Percentiles rank a stretch among this genome's conserved stretches.
These are phyloP conservation scores for Zanthoxylum bungeanum DNA, from an alignment of 345 rosid species.

Conservation along the genomic window DNA sequence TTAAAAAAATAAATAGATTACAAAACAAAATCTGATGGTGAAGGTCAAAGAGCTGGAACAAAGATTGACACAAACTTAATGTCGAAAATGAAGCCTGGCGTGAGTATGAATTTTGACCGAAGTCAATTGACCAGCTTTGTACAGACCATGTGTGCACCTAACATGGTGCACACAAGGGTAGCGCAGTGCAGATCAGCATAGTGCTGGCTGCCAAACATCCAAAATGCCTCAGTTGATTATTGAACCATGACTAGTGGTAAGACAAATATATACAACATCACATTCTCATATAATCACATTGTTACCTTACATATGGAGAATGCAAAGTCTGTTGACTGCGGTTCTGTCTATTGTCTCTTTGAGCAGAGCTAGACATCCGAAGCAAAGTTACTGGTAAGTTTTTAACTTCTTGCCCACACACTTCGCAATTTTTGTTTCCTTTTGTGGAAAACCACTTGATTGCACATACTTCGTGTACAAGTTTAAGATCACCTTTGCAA, in stretches of 20 bases:
- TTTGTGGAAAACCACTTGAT: slow-evolving; percentile 80
- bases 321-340: slow-evolving; percentile 40
- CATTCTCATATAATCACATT: not conserved
- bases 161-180: too few species aligned
- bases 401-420: slow-evolving; percentile 80
- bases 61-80: not conserved
- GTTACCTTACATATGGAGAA: slow-evolving; percentile 58
- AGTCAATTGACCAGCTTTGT: too few species aligned
- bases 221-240: not conserved
- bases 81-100: slow-evolving; percentile 3
- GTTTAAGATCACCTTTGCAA: slow-evolving; percentile 90
- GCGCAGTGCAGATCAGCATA: too few species aligned
- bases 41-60: not conserved
- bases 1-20: not conserved
- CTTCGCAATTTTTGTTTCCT: slow-evolving; percentile 83
- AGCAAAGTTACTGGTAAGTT: slow-evolving; percentile 89
- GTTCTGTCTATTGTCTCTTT: slow-evolving; percentile 43
- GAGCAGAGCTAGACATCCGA: slow-evolving; percentile 51
- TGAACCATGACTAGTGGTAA: not conserved
- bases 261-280: not conserved
- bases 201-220: too few species aligned
- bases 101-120: not conserved
- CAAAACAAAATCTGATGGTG: not conserved
- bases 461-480: slow-evolving; percentile 88
- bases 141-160: too few species aligned